phyloP scores from a whole-genome alignment of 805 yeast species.

The Candida fluviatilis region DNA sequence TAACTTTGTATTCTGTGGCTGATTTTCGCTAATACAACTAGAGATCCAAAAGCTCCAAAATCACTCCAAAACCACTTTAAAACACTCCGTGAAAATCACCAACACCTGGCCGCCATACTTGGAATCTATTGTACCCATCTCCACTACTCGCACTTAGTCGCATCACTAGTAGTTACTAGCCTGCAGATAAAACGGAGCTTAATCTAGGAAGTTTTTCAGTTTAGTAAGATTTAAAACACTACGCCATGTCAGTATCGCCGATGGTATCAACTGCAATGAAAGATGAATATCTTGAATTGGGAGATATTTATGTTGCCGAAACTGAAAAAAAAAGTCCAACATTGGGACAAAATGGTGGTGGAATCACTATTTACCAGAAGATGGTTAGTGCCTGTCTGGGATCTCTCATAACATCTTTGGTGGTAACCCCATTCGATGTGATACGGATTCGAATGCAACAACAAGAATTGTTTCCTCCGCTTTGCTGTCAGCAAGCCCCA shows the following conservation, averaged over 20 bases:
- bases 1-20: too few species aligned
- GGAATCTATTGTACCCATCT: too few species aligned
- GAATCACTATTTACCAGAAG: conserved; percentile 51
- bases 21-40: too few species aligned
- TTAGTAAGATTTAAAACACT: too few species aligned
- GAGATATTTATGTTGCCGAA: not conserved
- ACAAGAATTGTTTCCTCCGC: conserved; percentile 52
- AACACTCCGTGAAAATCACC: too few species aligned
- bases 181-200: too few species aligned
- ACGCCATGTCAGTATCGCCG: conserved; percentile 37
- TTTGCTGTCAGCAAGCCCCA: conserved; percentile 2
- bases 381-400: conserved; percentile 81
- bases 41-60: too few species aligned
- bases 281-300: conserved; percentile 19
- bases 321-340: not conserved
- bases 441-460: conserved; percentile 75
- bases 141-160: too few species aligned
- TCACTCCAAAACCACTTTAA: too few species aligned
- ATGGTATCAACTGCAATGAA: conserved; percentile 39
- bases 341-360: conserved; percentile 11
- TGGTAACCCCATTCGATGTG: conserved; percentile 80
- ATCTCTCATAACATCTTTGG: conserved; percentile 64
- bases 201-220: too few species aligned
- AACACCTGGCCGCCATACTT: too few species aligned
- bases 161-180: too few species aligned